Evolutionary conservation across 2,329 filamentous ascomycete species (phyloP), one percentile per base, ranked within the genome.

Genomic region (Fusarium incarnatum): DNA sequence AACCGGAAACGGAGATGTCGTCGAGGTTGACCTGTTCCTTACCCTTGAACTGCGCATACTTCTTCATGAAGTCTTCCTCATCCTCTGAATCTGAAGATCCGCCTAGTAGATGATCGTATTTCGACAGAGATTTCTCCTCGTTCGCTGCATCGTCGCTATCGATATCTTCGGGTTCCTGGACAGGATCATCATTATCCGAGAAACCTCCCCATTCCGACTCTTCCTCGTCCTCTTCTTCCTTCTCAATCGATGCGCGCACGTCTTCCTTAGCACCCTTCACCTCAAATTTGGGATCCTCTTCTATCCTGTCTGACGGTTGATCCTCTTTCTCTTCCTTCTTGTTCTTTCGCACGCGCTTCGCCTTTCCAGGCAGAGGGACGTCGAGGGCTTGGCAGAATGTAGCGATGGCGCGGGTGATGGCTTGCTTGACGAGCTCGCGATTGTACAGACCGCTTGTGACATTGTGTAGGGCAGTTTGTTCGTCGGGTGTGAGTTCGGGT

Each of bases 361-460:
- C 71, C 52, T 79, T 79, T 54, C 84, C 82, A 1, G 86, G 85
- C 56, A 83, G 77, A 5, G 83, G 76, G 1, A 89, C 81, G 4
- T 83, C 80, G 18, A 89, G 77, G 5, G 80, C 78, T 47, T 80
- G 76, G 74, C 87, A 89, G 5, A 87, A 82, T 28, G 79, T 82
- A 58, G 79, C 78, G 16, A 88, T 70, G 2, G 86, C 86, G 72
- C 83, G 81, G 27, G 84, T 82, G 12, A 87, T 77, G 5, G 82
- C 81, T 52, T 84, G 80, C 68, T 83, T 84, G 56, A 88, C 86
- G 30, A 83, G 80, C 8, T 82, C 81, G 55, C 83, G 80, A 62
- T 86, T 88, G 75, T 84, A 88, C 5, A 89, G 78, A 10, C 82
- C 83, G 63, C 87, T 89, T 27, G 87, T 89, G 54, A 89, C 87